Percentiles rank a stretch among this genome's conserved stretches.
Conservation (phyloP, 2,329 filamentous ascomycete genomes). For the Ophiostoma quercus region DNA sequence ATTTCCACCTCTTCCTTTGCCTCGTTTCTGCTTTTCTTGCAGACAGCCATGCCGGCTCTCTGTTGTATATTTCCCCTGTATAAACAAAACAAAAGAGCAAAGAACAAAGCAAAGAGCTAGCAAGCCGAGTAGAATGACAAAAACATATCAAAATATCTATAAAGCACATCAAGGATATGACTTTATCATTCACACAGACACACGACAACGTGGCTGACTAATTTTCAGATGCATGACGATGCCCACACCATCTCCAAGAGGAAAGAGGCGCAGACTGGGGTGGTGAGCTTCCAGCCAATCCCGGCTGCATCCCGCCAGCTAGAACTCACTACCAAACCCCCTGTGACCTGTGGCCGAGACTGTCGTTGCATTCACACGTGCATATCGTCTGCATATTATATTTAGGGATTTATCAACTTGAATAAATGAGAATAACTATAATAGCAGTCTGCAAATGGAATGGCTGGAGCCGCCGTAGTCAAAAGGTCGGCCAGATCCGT, state of each 20-base stretch:
- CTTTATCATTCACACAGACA: too few species aligned
- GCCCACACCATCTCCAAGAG: slow-evolving; percentile 14
- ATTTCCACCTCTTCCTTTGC: not conserved
- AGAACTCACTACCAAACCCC: not conserved
- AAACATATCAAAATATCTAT: not conserved
- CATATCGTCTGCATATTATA: not conserved
- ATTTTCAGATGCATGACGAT: slow-evolving; percentile 20
- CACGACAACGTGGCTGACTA: not conserved
- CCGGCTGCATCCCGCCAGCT: slow-evolving; percentile 13
- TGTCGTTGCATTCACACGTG: not conserved
- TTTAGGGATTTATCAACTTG: not conserved
- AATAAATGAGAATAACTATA: not conserved
- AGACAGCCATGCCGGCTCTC: slow-evolving; percentile 6
- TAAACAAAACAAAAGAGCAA: slow-evolving; percentile 17
- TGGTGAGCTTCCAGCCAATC: slow-evolving; percentile 20
- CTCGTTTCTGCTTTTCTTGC: slow-evolving; percentile 12
- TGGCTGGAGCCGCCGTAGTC: not conserved
- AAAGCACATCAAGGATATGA: too few species aligned
- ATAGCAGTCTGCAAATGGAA: not conserved
- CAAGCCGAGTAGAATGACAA: not conserved
- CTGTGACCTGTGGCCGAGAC: not conserved
- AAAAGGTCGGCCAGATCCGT: not conserved
- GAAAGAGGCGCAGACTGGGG: slow-evolving; percentile 14
- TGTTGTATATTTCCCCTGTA: slow-evolving; percentile 23
- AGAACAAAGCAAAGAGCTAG: not conserved